Evolutionary conservation across 805 yeast species (phyloP).

Genomic region (Yarrowia sp.): DNA sequence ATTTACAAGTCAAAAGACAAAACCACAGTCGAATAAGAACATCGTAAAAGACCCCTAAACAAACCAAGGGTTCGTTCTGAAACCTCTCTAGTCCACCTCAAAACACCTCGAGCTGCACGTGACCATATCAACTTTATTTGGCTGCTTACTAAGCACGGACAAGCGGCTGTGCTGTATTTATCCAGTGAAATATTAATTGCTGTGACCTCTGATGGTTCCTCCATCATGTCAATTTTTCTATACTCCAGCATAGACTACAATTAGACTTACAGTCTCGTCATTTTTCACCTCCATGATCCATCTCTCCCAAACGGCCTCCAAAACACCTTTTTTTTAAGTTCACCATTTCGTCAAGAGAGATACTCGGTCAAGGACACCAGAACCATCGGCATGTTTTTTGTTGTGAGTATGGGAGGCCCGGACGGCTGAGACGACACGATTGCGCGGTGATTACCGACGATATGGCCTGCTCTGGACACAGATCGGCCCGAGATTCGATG

Average conservation of each 20-base stretch:
- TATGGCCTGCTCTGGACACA: background rate
- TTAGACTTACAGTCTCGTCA: no score
- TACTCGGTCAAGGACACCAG: conserved; percentile 19
- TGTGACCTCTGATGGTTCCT: no score
- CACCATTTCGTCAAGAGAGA: conserved; percentile 18
- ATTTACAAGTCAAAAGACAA: background rate
- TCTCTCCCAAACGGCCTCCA: background rate
- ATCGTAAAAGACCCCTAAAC: no score
- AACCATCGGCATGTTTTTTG: conserved; percentile 26
- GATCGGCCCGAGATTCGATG: conserved; percentile 16
- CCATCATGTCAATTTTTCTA: no score
- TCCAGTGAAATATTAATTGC: no score
- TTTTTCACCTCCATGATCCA: no score
- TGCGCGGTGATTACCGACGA: background rate
- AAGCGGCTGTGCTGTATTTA: background rate
- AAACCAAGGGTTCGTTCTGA: no score
- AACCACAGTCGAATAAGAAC: no score
- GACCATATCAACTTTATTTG: background rate
- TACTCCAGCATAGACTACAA: no score
- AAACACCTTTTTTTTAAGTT: conserved; percentile 9
- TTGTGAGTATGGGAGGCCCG: conserved; percentile 1
- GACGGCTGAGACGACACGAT: background rate
- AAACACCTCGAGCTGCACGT: background rate
- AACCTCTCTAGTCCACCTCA: background rate
- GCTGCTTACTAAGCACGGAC: background rate